Evolutionary conservation across 2,329 filamentous ascomycete genomes (phyloP), one percentile per base, ranked within the genome.

Genomic region (Fusarium fujikuroi): DNA sequence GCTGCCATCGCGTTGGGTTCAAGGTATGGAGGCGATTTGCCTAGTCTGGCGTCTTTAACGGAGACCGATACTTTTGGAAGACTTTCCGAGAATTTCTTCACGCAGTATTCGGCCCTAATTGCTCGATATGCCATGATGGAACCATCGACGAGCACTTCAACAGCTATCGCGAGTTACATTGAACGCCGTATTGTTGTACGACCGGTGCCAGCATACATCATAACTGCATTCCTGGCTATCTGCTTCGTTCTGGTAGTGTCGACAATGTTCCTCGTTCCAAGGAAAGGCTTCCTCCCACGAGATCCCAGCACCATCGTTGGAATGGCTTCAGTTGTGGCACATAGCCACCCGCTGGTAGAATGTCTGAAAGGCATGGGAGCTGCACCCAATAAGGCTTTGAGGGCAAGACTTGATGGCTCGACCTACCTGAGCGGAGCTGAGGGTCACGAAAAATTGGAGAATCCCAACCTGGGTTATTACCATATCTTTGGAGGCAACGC

Each of bases 271-370:
- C 14, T 70, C 1, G 75, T 79, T 18, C 81, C 82, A 0, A 79
- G 42, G 32, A 72, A 72, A 37, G 81, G 81, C 0, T 79, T 83
- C n/a, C 75, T 84, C 7, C 82, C 83, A 0, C 78, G 81, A 18
- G 74, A 80, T 12, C 81, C 82, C 0, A 78, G 76, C 21, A 80
- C 79, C 6, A 76, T 84, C 15, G 76, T 82, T 44, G 80, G 80
- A 53, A 74, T 79, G 66, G 82, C 82, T 1, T 76, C 82, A 4
- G 75, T 84, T 18, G 70, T 84, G 6, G 77, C 80, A 5, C 81
- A 84, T 39, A 84, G 82, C 53, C 78, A 78, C 7, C 66, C 77
- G 11, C 74, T 84, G 2, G 76, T 83, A 3, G 80, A 83, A 52
- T 77, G 76, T 2, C 77, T 84, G 2, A 77, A 76, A 12, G 82